Evolutionary conservation across 2,329 filamentous ascomycete species (phyloP).

Genomic region (Neospermospora avenae): DNA sequence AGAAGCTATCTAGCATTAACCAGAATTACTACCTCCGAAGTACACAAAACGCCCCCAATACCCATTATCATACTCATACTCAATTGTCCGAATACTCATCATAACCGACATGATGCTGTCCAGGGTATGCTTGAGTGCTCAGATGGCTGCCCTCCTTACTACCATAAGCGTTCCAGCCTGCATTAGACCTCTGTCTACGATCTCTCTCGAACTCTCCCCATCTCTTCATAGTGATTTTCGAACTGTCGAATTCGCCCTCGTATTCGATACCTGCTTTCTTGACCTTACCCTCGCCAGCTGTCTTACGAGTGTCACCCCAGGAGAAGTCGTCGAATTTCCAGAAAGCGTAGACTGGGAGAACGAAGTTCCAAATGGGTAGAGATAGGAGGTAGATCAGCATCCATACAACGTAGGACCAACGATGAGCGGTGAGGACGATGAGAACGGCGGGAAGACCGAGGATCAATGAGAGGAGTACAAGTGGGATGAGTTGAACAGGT

Average conservation of each 20-base stretch:
- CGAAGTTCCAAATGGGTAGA: constrained; percentile 95
- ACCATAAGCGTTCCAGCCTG: not conserved
- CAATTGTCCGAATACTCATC: constrained; percentile 14
- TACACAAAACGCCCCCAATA: not conserved
- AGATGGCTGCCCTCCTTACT: constrained; percentile 10
- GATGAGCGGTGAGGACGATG: constrained; percentile 90
- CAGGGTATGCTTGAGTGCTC: not conserved
- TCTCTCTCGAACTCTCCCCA: constrained; percentile 94
- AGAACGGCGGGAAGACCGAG: constrained; percentile 89
- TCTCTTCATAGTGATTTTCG: constrained; percentile 98
- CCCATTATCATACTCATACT: not conserved
- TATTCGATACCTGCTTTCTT: constrained; percentile 84
- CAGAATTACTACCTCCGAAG: not conserved
- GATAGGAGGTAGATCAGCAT: constrained; percentile 95
- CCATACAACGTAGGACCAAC: constrained; percentile 88
- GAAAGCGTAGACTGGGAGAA: constrained; percentile 90
- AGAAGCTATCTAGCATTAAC: not conserved
- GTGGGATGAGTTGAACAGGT: constrained; percentile 81
- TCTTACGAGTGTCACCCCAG: constrained; percentile 97
- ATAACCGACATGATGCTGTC: constrained; percentile 7
- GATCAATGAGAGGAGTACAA: constrained; percentile 85
- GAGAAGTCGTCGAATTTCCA: constrained; percentile 99
- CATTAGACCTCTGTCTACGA: constrained; percentile 36
- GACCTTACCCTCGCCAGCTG: constrained; percentile 74
- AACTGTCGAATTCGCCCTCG: constrained; percentile 96